A percentile compares a stretch with the other conserved stretches of the same genome.
These are phyloP conservation scores for Aureobasidium pullulans DNA, from an alignment of 2,329 filamentous ascomycete species.

Conservation along the genomic window DNA sequence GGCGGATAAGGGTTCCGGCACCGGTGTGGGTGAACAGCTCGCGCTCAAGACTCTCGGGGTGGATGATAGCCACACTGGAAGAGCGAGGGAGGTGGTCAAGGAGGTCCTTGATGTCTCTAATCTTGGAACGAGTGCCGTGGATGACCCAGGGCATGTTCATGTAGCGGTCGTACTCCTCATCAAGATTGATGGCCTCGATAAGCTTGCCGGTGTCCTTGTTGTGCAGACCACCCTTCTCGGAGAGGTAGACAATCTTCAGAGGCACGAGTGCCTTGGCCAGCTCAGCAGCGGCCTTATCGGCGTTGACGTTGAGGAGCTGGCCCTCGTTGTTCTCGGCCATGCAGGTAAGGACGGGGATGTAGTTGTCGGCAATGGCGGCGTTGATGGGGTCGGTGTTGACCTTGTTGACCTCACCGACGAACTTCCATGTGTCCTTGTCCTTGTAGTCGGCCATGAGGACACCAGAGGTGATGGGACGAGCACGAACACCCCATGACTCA, in stretches of 20 bases:
- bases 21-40: slow-evolving; percentile 95
- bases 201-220: slow-evolving; percentile 90
- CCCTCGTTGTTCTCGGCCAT: slow-evolving; percentile 92
- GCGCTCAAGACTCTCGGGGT: slow-evolving; percentile 90
- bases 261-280: slow-evolving; percentile 83
- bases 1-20: slow-evolving; percentile 83
- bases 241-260: slow-evolving; percentile 96
- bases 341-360: slow-evolving; percentile 87
- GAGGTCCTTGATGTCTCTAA: slow-evolving; percentile 93
- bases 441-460: slow-evolving; percentile 92
- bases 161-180: slow-evolving; percentile 88
- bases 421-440: slow-evolving; percentile 91
- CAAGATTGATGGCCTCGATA: slow-evolving; percentile 94
- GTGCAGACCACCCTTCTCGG: slow-evolving; percentile 93
- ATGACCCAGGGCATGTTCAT: slow-evolving; percentile 94
- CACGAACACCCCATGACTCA: slow-evolving; percentile 81
- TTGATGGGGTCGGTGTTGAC: slow-evolving; percentile 89
- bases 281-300: slow-evolving; percentile 91
- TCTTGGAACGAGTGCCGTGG: slow-evolving; percentile 92
- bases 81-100: slow-evolving; percentile 81
- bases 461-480: slow-evolving; percentile 79
- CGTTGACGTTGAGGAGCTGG: slow-evolving; percentile 93
- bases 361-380: slow-evolving; percentile 81
- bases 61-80: slow-evolving; percentile 94
- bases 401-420: slow-evolving; percentile 89